Evolutionary conservation across 768 basidiomycete species (phyloP), one percentile per base, ranked within the genome.

Genomic region (Boletus reticulatus): DNA sequence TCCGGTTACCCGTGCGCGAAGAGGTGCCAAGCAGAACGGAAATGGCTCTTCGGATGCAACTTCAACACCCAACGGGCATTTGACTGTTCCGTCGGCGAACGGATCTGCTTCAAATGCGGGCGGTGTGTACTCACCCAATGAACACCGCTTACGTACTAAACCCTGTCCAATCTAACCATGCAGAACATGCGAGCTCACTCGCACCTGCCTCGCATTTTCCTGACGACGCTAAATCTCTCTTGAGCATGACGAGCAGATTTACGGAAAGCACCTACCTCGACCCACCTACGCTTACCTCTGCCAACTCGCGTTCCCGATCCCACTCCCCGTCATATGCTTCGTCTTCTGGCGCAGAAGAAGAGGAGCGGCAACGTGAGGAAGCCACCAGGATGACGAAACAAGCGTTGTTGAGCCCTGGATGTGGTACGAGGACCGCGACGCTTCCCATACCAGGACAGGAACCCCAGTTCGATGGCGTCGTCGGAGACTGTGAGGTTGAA

Each of bases 361-460:
- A 63, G 3, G 68, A 60, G 19, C 57, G 55, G 39, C 52, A 55
- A 48, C 69, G 57, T 10, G 65, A 60, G 22, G 71, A 73, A 53
- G 39, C 60, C 16, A 51, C 60, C 46, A 60, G 55, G 22, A 43
- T 57, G 36, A 67, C 62, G 41, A 67, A 49, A 46, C 62, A 59
- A 34, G 59, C 49, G 4, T 48, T 66, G 4, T 49, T 63, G 52
- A 61, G 69, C 32, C 67, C 69, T 1, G 63, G 62, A 14, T 59
- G 58, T 4, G 48, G 67, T 19, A 53, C 48, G n/a, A 58, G 65
- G 49, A 72, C 71, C 1, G 43, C 73, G 37, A 76, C 77, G 11
- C 69, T 76, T 24, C 78, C 76, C 16, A 19, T 50, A 9, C 55
- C 36, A 20, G 55, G 53, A 14, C 48, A 51, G 7, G 52, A 53